Base-by-base conservation (phyloP, 176 grass and related monocot species). In the Zoysia japonica region DNA sequence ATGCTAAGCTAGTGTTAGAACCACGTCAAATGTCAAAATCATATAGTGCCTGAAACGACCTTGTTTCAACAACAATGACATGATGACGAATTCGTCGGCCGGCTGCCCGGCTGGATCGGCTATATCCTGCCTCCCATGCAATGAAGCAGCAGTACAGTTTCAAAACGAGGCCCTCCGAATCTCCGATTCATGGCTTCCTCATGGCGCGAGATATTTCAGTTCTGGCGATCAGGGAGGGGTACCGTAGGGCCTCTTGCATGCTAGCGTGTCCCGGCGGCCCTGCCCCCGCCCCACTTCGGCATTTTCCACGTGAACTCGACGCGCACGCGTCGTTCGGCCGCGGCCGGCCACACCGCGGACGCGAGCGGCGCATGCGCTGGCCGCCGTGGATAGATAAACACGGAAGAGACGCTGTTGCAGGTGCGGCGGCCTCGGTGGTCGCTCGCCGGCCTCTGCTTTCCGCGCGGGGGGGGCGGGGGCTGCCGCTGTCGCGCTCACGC, bases 21-120 rank as follows among this genome's bases (percentile, higher is more conserved):
- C 14, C n/a, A 8, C 35, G 62, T 74, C 77, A 37, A 49, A 11
- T 43, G 70, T 80, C 77, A 44, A 42, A 11, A 61, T 80, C 62
- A 50, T 36, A 16, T 43, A 48, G 64, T 52, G 69, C 5, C 42
- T 60, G 71, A 67, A 17, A n/a, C n/a, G 62, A 80, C 52, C 52
- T 36, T 57, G 28, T 15, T 72, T 60, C 14, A 19, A 9, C 17
- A 20, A 9, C 48, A 61, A 84, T 42, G 73, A 65, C 28, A 35
- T 36, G 57, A 48, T 46, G 83, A 59, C 36, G 4, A 60, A 40
- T 50, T 16, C 59, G 84, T 67, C 42, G 76, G 60, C 48, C 48
- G 41, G 62, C 43, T 66, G 16, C 6, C 6, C 11, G 14, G 56
- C 17, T 7, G 20, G 53, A 56, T 6, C 53, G 53, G 53, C 55